phyloP scores from a whole-genome alignment of 306 rosid species.

The Lathyrus oleraceus region DNA sequence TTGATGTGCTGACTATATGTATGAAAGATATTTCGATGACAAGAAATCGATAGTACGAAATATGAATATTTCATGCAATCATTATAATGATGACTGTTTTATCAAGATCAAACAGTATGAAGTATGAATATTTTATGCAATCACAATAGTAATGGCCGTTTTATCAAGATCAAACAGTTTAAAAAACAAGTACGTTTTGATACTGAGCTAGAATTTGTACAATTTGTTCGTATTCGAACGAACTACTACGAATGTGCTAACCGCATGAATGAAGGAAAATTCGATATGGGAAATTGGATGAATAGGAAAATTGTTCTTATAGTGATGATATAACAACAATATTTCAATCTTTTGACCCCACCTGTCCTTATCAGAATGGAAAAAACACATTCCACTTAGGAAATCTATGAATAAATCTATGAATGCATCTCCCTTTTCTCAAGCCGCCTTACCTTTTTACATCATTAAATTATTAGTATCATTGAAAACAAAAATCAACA shows the following conservation, averaged over 20 bases:
- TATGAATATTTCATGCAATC: neutral
- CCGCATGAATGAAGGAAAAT: neutral
- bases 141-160: neutral
- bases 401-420: conserved; percentile 1
- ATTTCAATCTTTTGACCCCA: conserved; percentile 37
- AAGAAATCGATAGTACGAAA: too few species aligned
- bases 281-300: too few species aligned
- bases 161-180: too few species aligned
- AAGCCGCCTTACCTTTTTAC: conserved; percentile 37
- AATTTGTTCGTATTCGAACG: neutral
- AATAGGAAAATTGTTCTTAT: too few species aligned
- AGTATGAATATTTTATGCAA: too few species aligned
- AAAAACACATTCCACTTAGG: neutral
- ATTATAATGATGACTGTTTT: neutral
- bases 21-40: neutral
- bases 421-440: neutral
- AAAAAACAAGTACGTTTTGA: neutral
- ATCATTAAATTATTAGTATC: neutral
- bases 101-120: too few species aligned
- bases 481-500: neutral
- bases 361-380: conserved; percentile 27
- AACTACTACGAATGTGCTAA: neutral
- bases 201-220: too few species aligned
- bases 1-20: neutral
- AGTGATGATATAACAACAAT: neutral